Evolutionary conservation across 1,139 yeast species (phyloP).

Genomic region (Suhomyces anneliseae): DNA sequence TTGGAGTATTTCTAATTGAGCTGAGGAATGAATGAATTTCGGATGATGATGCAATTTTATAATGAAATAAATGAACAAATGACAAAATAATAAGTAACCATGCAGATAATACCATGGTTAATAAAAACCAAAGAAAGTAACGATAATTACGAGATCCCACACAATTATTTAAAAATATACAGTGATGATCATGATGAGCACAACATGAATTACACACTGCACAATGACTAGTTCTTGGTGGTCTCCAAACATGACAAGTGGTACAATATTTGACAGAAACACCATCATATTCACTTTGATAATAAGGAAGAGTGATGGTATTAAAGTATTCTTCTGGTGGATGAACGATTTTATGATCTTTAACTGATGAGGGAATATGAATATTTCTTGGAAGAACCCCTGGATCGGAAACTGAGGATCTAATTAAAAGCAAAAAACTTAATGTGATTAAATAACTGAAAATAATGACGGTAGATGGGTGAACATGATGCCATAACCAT

Average conservation of each 20-base stretch:
- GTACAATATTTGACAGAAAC: constrained; percentile 49
- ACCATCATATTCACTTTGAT: constrained; percentile 18
- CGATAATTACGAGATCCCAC: constrained; percentile 37
- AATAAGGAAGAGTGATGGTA: constrained; percentile 54
- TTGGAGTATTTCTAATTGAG: constrained; percentile 31
- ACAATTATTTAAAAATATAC: constrained; percentile 42
- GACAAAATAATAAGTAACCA: constrained; percentile 25
- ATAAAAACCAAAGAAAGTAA: constrained; percentile 43
- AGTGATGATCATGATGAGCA: constrained; percentile 45
- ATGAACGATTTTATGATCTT: constrained; percentile 19
- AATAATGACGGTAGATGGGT: constrained; percentile 58
- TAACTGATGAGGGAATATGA: constrained; percentile 43
- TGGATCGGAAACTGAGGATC: constrained; percentile 64
- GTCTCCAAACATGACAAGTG: constrained; percentile 51
- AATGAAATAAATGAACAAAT: constrained; percentile 29
- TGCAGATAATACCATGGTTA: constrained; percentile 23
- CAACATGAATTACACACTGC: constrained; percentile 46
- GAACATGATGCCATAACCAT: constrained; percentile 59
- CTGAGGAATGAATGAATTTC: constrained; percentile 2
- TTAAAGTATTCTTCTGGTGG: constrained; percentile 67
- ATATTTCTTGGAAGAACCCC: constrained; percentile 71
- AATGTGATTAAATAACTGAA: constrained; percentile 60
- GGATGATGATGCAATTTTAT: constrained; percentile 1
- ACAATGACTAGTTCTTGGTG: constrained; percentile 48
- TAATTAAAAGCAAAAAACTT: constrained; percentile 47